Conservation (phyloP, 2,329 filamentous ascomycete species). For the Diaporthe sp. region DNA sequence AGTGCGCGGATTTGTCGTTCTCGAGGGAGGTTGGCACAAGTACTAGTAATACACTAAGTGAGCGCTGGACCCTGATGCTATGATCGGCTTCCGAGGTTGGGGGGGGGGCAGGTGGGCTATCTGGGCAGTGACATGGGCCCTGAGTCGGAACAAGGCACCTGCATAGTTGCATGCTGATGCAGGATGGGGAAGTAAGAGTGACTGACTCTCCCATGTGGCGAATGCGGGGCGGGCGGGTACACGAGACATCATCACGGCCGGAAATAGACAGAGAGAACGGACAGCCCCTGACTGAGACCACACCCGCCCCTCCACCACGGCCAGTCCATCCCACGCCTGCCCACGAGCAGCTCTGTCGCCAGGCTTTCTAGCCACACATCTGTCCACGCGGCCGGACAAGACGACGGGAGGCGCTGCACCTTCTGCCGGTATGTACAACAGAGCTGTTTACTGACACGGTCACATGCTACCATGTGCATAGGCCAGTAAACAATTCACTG, state of each 20-base stretch:
- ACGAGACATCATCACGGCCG: conserved; percentile 7
- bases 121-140: conserved; percentile 19
- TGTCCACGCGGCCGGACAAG: background rate
- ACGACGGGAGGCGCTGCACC: background rate
- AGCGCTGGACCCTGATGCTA: conserved; percentile 17
- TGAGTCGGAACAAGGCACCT: background rate
- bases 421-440: background rate
- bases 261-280: background rate
- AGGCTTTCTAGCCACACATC: background rate
- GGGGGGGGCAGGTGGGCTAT: conserved; percentile 10
- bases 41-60: background rate
- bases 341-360: background rate
- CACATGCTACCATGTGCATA: background rate
- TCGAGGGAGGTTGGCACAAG: background rate
- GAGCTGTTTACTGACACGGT: background rate
- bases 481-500: background rate
- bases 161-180: background rate
- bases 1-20: conserved; percentile 4
- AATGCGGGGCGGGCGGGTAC: conserved; percentile 34
- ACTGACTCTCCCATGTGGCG: conserved; percentile 29
- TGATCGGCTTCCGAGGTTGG: background rate
- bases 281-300: background rate
- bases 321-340: background rate
- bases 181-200: conserved; percentile 26
- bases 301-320: conserved; percentile 2